Percentiles rank a stretch among this genome's conserved stretches.
Conservation (phyloP, 2,329 filamentous ascomycete species). For the Mycogone perniciosa region DNA sequence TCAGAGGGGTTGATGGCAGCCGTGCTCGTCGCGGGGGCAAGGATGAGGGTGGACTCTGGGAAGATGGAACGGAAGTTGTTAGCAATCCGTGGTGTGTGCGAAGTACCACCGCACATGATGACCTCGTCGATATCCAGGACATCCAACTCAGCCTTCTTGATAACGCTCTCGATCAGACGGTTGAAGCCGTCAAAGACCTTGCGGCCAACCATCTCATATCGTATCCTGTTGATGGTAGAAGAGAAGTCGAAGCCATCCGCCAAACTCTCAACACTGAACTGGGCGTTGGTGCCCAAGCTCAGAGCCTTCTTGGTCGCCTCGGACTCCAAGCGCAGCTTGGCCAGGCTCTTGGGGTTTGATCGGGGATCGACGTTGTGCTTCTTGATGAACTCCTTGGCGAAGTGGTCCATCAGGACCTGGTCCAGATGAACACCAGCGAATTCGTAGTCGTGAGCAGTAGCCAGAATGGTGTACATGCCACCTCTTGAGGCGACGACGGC, state of each 20-base stretch:
- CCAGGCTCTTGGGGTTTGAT: slow-evolving; percentile 70
- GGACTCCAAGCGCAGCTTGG: slow-evolving; percentile 87
- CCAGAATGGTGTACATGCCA: slow-evolving; percentile 92
- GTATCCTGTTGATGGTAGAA: slow-evolving; percentile 83
- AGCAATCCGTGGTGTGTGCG: slow-evolving; percentile 91
- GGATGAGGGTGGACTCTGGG: slow-evolving; percentile 68
- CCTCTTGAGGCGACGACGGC: slow-evolving; percentile 85
- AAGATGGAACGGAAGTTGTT: slow-evolving; percentile 73
- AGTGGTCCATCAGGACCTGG: slow-evolving; percentile 88
- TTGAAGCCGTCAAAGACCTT: slow-evolving; percentile 88
- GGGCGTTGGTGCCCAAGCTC: slow-evolving; percentile 79
- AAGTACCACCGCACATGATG: slow-evolving; percentile 84
- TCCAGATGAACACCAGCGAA: slow-evolving; percentile 81
- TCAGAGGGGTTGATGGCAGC: slow-evolving; percentile 90
- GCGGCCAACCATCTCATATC: slow-evolving; percentile 82
- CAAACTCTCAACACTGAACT: slow-evolving; percentile 88
- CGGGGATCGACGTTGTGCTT: slow-evolving; percentile 88
- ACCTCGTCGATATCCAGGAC: slow-evolving; percentile 92
- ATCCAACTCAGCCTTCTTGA: slow-evolving; percentile 90
- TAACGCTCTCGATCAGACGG: slow-evolving; percentile 71
- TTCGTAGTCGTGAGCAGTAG: slow-evolving; percentile 93
- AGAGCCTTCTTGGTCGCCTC: slow-evolving; percentile 90
- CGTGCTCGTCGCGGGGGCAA: slow-evolving; percentile 73
- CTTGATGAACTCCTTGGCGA: slow-evolving; percentile 98
- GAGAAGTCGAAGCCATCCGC: slow-evolving; percentile 86